These are phyloP conservation scores for Claviceps arundinis DNA, from an alignment of 2,329 filamentous ascomycete genomes.

Conservation along the genomic window DNA sequence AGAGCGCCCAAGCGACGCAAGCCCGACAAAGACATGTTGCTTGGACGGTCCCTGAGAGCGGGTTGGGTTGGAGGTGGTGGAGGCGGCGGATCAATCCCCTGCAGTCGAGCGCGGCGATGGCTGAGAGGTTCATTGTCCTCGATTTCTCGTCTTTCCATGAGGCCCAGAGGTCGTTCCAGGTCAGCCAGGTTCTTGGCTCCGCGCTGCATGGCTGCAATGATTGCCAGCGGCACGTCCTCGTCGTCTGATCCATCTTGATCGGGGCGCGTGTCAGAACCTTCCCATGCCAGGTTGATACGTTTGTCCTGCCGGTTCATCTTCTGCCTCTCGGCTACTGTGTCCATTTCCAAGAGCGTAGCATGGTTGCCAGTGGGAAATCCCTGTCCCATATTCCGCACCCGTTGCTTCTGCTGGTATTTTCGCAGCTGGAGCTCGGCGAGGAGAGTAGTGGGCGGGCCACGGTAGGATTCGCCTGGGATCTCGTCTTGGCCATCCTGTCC, in stretches of 20 bases:
- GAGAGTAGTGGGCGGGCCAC: conserved; percentile 74
- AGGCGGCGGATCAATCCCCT: conserved; percentile 41
- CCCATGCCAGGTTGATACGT: conserved; percentile 82
- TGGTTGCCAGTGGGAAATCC: conserved; percentile 66
- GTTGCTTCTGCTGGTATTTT: conserved; percentile 74
- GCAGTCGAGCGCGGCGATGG: conserved; percentile 59
- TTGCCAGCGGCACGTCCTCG: conserved; percentile 76
- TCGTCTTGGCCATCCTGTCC: conserved; percentile 17
- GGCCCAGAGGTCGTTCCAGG: conserved; percentile 52
- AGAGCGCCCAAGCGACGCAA: not conserved
- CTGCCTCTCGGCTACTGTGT: conserved; percentile 79
- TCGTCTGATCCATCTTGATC: conserved; percentile 43
- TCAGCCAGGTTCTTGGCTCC: conserved; percentile 37
- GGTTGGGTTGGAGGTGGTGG: conserved; percentile 24
- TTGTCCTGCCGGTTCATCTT: conserved; percentile 59
- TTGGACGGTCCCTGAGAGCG: conserved; percentile 27
- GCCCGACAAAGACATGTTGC: conserved; percentile 28
- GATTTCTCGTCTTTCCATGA: conserved; percentile 69
- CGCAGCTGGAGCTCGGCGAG: conserved; percentile 84
- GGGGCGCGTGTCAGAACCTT: conserved; percentile 44
- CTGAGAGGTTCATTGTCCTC: conserved; percentile 90
- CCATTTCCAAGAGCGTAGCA: conserved; percentile 78
- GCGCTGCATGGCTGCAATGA: conserved; percentile 54
- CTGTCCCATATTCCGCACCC: conserved; percentile 51
- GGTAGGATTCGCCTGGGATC: conserved; percentile 37